Evolutionary conservation across 2,329 filamentous ascomycete genomes (phyloP), one percentile per base, ranked within the genome.

Genomic region (Fusarium mexicanum): DNA sequence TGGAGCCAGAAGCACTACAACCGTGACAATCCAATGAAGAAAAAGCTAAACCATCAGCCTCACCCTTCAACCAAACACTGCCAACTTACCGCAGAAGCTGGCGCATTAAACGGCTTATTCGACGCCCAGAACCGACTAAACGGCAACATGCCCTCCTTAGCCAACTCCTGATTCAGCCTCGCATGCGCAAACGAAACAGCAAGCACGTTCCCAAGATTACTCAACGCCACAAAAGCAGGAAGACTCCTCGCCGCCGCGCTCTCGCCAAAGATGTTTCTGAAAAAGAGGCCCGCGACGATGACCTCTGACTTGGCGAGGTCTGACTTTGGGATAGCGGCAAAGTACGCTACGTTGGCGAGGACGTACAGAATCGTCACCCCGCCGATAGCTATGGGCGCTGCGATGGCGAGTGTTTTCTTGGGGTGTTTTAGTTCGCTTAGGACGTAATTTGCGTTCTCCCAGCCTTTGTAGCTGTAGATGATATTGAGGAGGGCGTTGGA

Each of bases 51-150:
- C 14, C 16, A 46, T 79, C 41, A 79, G 72, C 8, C 46, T 22
- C 0, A 12, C 24, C 0, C 24, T 8, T 13, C 0, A 24, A 12
- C 0, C 0, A 44, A 8, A 8, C n/a, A 12, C n/a, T n/a, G n/a
- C n/a, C 26, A 8, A 82, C 83, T 76, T 80, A 86, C 84, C 17
- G 87, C 82, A 12, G 89, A 84, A n/a, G 89, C 86, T 0, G 91
- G 92, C 0, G 92, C 87, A 64, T 91, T 90, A 70, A 91, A 92
- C 0, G 92, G 92, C 81, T 87, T 89, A 77, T 91, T 91, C 8
- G 90, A 92, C 0, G 91, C 91, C 89, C 90, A 93, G 79, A 94
- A 88, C 6, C 86, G 85, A 69, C 89, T 90, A 62, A 87, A 92
- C 0, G 92, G 92, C 20, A 94, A 77, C 10, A 94, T 83, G 1